These are phyloP conservation scores for Paraphoma sp. DNA, from an alignment of 2,329 filamentous ascomycete species.

Conservation along the genomic window DNA sequence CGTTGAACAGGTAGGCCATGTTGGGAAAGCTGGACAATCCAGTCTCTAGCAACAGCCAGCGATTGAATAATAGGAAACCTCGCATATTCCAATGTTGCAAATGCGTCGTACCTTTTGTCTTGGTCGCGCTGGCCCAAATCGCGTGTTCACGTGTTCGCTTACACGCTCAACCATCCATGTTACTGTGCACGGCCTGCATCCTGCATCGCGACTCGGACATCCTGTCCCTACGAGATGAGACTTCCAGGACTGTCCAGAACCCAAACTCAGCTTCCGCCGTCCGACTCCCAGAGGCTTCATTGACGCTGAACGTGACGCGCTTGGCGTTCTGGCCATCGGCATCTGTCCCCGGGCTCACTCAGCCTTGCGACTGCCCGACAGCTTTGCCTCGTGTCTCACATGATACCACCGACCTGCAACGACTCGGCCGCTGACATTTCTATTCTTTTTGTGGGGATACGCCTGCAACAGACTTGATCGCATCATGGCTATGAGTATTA, in stretches of 20 bases:
- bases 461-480: not conserved
- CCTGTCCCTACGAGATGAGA: not conserved
- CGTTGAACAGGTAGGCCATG: too few relatives aligned
- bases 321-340: not conserved
- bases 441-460: not conserved
- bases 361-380: not conserved
- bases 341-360: not conserved
- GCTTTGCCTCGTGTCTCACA: not conserved
- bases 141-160: not conserved
- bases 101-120: not conserved
- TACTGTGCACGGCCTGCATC: not conserved
- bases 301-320: not conserved
- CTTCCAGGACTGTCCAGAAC: not conserved
- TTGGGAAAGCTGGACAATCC: too few relatives aligned
- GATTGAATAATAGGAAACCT: too few relatives aligned
- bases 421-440: not conserved
- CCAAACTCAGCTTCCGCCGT: too few relatives aligned
- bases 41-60: too few relatives aligned
- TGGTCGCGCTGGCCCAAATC: not conserved
- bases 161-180: not conserved
- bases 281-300: too few relatives aligned
- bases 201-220: not conserved
- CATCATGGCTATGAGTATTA: constrained; percentile 7
- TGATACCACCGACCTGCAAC: not conserved
- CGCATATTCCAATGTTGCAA: too few relatives aligned